A percentile compares a stretch with the other conserved stretches of the same genome.
phyloP scores from a whole-genome alignment of 106 monocot genomes.

The Dendrobium huoshanense region DNA sequence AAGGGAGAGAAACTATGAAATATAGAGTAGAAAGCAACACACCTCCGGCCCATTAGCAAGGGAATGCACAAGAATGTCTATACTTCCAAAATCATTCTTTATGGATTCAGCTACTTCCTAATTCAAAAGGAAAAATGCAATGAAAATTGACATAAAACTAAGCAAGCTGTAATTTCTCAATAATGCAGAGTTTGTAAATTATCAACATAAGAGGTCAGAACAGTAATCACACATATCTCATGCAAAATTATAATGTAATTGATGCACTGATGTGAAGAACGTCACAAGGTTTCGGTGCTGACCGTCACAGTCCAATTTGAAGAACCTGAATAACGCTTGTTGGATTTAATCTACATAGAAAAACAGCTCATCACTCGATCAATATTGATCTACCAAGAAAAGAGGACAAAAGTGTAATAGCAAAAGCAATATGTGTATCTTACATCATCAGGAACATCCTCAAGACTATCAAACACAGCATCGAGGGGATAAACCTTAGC shows the following conservation, averaged over 20 bases:
- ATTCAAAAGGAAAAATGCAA: not conserved
- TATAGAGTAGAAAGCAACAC: not conserved
- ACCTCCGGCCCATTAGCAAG: conserved; percentile 98
- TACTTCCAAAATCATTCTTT: conserved; percentile 87
- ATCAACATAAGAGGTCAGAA: not conserved
- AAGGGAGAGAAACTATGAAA: not conserved
- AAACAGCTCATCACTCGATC: not conserved
- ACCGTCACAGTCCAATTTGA: conserved; percentile 99
- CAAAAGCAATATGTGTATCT: not conserved
- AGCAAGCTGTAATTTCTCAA: not conserved
- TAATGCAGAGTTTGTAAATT: not conserved
- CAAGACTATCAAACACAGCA: conserved; percentile 83
- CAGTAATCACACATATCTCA: not conserved
- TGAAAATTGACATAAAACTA: not conserved
- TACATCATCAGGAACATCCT: conserved; percentile 98
- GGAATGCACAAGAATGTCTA: conserved; percentile 97
- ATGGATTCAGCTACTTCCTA: conserved; percentile 91
- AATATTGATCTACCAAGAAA: not conserved
- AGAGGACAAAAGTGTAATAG: not conserved
- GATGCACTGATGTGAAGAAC: not conserved
- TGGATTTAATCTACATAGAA: conserved; percentile 58
- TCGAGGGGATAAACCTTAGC: conserved; percentile 86
- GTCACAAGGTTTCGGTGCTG: not conserved
- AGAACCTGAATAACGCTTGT: conserved; percentile 85
- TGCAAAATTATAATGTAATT: not conserved